These are phyloP conservation scores for Penicillium chermesinum DNA, from an alignment of 495 filamentous ascomycete species.

Conservation along the genomic window DNA sequence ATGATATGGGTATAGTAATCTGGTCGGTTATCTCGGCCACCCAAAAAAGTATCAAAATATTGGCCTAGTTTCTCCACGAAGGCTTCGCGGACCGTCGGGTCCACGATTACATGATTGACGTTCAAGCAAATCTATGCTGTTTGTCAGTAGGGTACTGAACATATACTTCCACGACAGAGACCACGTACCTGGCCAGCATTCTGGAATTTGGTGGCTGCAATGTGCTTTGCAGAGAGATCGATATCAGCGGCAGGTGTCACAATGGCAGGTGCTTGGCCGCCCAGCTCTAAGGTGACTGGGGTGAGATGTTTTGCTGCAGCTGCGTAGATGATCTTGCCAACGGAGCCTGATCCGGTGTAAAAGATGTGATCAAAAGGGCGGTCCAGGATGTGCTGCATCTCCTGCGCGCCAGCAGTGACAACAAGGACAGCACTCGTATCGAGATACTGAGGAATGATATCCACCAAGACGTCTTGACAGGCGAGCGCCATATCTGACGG, in stretches of 20 bases:
- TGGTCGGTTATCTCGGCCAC: conserved; percentile 54
- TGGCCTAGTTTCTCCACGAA: conserved; percentile 63
- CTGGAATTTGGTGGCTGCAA: conserved; percentile 72
- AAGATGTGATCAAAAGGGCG: conserved; percentile 92
- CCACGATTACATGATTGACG: conserved; percentile 78
- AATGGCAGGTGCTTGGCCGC: conserved; percentile 80
- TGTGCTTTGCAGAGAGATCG: conserved; percentile 64
- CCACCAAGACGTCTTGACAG: conserved; percentile 66
- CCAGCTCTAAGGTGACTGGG: conserved; percentile 76
- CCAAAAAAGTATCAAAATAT: conserved; percentile 59
- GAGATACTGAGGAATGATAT: conserved; percentile 62
- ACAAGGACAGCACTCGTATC: conserved; percentile 63
- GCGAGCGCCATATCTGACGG: conserved; percentile 70
- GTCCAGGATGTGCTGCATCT: conserved; percentile 69
- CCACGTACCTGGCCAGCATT: conserved; percentile 64
- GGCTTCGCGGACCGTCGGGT: conserved; percentile 57
- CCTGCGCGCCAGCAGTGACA: conserved; percentile 68
- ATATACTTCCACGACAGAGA: not conserved
- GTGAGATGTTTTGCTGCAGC: conserved; percentile 89
- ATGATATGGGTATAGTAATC: conserved; percentile 68
- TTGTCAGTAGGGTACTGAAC: not conserved
- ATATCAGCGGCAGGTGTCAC: conserved; percentile 72
- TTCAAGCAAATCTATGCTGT: conserved; percentile 58
- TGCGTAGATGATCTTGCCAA: conserved; percentile 74
- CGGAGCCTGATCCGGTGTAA: conserved; percentile 71